A percentile compares a stretch with the other conserved stretches of the same genome.
Evolutionary conservation across 2,329 filamentous ascomycete species (phyloP).

Genomic region (Berkeleyomyces basicola): DNA sequence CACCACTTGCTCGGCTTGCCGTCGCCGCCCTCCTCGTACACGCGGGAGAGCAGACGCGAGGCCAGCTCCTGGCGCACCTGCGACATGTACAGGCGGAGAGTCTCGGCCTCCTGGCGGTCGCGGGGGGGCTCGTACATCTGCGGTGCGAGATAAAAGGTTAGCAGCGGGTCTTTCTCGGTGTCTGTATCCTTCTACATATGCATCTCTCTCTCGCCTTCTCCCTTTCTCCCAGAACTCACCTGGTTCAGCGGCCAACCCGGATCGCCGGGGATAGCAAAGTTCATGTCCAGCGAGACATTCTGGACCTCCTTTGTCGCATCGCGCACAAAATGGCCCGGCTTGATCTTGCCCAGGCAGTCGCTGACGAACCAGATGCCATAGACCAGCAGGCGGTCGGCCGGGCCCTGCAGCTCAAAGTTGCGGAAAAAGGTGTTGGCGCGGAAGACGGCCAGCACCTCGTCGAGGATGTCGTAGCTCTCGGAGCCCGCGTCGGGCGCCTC

Average conservation of each 20-base stretch:
- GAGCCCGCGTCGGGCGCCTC: constrained; percentile 64
- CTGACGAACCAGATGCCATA: constrained; percentile 93
- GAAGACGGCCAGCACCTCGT: constrained; percentile 85
- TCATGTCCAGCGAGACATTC: constrained; percentile 77
- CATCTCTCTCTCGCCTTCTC: too few species aligned
- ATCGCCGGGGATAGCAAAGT: constrained; percentile 90
- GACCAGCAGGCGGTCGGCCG: constrained; percentile 82
- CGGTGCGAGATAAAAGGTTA: neutral
- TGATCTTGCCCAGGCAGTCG: constrained; percentile 79
- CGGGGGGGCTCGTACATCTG: constrained; percentile 77
- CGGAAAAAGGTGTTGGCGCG: constrained; percentile 98
- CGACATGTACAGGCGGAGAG: constrained; percentile 71
- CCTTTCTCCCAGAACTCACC: constrained; percentile 24
- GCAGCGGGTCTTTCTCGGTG: too few species aligned
- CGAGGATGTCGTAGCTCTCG: constrained; percentile 89
- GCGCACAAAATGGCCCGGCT: constrained; percentile 47
- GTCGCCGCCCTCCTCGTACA: constrained; percentile 65
- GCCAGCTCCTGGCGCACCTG: constrained; percentile 92
- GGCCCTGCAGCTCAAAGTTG: constrained; percentile 97
- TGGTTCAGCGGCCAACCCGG: constrained; percentile 88
- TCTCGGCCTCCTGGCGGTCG: constrained; percentile 78
- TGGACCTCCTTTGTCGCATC: constrained; percentile 57
- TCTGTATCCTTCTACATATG: neutral
- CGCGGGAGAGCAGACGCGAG: constrained; percentile 60
- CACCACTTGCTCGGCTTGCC: constrained; percentile 74